Conservation (phyloP, 140 eudicot species). For the Senecio squalidus region DNA sequence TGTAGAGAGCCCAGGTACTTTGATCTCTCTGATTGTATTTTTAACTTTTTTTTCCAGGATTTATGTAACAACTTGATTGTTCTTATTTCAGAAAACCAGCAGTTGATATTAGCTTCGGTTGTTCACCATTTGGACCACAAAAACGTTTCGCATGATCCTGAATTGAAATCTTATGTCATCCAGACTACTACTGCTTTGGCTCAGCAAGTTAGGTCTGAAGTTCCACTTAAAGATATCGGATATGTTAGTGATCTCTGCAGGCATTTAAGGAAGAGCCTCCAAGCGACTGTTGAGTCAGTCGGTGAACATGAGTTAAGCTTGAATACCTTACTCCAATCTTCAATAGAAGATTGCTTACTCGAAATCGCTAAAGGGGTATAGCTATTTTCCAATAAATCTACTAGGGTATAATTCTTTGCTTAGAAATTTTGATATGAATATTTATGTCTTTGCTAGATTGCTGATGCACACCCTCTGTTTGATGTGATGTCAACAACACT, state of each 20-base stretch:
- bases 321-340: constrained; percentile 64
- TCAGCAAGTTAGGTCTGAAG: constrained; percentile 60
- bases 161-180: constrained; percentile 58
- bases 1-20: constrained; percentile 62
- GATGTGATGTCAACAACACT: constrained; percentile 84
- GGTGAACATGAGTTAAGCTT: constrained; percentile 57
- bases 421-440: neutral
- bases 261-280: constrained; percentile 92
- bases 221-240: constrained; percentile 68
- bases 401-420: neutral
- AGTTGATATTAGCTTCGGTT: constrained; percentile 54
- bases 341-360: constrained; percentile 79
- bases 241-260: constrained; percentile 81
- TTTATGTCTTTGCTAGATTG: constrained; percentile 40
- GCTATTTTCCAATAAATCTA: neutral
- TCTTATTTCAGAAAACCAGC: constrained; percentile 52
- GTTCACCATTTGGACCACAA: constrained; percentile 98
- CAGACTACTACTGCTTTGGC: constrained; percentile 75
- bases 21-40: neutral
- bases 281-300: constrained; percentile 72
- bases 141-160: constrained; percentile 74
- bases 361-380: constrained; percentile 91
- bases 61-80: neutral
- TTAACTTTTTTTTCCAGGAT: neutral
- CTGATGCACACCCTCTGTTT: constrained; percentile 65